Evolutionary conservation across 2,329 filamentous ascomycete genomes (phyloP).

Genomic region (Arthrobotrys conoides): DNA sequence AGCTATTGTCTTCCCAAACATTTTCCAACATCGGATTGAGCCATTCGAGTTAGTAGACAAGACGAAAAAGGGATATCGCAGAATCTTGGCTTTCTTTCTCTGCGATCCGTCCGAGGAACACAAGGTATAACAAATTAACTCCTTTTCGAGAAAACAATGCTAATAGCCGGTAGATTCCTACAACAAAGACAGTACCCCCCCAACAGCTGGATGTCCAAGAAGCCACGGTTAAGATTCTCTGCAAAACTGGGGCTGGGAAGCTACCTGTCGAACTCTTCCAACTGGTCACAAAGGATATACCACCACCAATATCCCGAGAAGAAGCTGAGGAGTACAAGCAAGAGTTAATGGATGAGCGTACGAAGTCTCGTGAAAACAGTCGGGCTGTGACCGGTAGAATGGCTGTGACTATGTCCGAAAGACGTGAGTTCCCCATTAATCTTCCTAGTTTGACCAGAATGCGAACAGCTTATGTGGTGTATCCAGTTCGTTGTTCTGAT

Average conservation of each 20-base stretch:
- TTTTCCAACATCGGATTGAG: slow-evolving; percentile 71
- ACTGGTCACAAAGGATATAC: slow-evolving; percentile 56
- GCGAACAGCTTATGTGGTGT: too few relatives aligned
- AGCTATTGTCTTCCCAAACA: slow-evolving; percentile 74
- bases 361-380: not conserved
- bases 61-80: slow-evolving; percentile 71
- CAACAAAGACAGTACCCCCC: slow-evolving; percentile 10
- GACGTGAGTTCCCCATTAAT: too few relatives aligned
- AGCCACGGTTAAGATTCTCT: not conserved
- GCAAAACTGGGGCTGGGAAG: slow-evolving; percentile 1
- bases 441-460: too few relatives aligned
- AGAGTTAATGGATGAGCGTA: slow-evolving; percentile 68
- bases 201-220: slow-evolving; percentile 17
- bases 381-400: not conserved
- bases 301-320: slow-evolving; percentile 65
- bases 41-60: slow-evolving; percentile 71
- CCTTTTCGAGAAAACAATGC: not conserved
- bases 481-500: too few relatives aligned
- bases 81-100: slow-evolving; percentile 74
- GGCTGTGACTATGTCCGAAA: not conserved
- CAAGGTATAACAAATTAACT: not conserved
- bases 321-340: slow-evolving; percentile 67
- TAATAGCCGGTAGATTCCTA: not conserved
- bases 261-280: slow-evolving; percentile 56
- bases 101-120: slow-evolving; percentile 71